Conservation (phyloP, 1,284 basidiomycete genomes). For the Termitomyces sp. region DNA sequence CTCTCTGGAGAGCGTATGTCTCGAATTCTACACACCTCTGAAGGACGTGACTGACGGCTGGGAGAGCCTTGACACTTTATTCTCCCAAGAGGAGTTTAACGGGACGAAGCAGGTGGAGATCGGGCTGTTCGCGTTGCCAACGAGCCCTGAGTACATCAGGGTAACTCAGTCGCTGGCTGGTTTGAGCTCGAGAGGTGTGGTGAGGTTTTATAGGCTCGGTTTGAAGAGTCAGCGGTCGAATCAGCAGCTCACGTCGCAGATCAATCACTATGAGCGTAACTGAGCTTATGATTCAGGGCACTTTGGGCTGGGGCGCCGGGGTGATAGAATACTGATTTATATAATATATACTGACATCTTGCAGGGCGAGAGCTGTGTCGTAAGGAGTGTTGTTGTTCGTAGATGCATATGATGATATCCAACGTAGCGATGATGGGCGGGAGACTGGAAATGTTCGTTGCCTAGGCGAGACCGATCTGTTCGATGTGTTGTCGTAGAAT, state of each 20-base stretch:
- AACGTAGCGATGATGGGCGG: neutral
- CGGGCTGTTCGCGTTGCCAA: slow-evolving; percentile 34
- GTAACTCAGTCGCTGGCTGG: slow-evolving; percentile 29
- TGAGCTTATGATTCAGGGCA: neutral
- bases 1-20: slow-evolving; percentile 26
- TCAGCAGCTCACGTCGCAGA: slow-evolving; percentile 30
- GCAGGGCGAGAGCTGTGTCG: neutral
- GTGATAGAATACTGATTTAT: neutral
- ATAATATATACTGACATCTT: slow-evolving; percentile 1
- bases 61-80: slow-evolving; percentile 28
- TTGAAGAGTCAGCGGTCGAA: slow-evolving; percentile 34
- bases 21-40: slow-evolving; percentile 37
- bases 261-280: slow-evolving; percentile 27
- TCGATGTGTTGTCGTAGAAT: slow-evolving; percentile 58
- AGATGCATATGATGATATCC: neutral
- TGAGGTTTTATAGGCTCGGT: slow-evolving; percentile 36
- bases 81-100: slow-evolving; percentile 25
- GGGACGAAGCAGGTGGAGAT: slow-evolving; percentile 31
- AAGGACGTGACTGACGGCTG: slow-evolving; percentile 30
- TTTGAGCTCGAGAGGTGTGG: slow-evolving; percentile 21
- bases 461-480: slow-evolving; percentile 45
- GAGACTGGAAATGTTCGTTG: neutral
- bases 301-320: neutral
- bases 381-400: slow-evolving; percentile 5
- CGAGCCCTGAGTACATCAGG: slow-evolving; percentile 28